phyloP scores from a whole-genome alignment of 345 rosid genomes.

The Linum trigynum region DNA sequence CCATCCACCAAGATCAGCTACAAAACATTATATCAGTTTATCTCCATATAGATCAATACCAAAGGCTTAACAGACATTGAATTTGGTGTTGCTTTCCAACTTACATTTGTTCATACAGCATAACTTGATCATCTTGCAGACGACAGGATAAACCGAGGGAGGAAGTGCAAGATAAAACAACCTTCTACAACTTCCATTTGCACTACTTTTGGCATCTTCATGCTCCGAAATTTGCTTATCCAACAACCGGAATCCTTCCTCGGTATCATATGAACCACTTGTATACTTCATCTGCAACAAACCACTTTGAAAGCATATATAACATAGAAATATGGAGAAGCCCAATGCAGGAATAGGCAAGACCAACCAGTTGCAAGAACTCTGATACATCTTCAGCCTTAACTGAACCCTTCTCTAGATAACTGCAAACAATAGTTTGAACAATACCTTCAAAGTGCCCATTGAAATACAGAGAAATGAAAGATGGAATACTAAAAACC shows the following conservation, averaged over 20 bases:
- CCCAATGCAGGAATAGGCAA: constrained; percentile 4
- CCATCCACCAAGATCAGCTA: constrained; percentile 96
- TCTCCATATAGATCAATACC: too few species aligned
- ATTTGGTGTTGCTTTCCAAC: constrained; percentile 5
- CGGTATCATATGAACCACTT: constrained; percentile 72
- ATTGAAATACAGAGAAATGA: background rate
- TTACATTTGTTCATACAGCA: constrained; percentile 88
- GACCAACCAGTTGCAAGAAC: constrained; percentile 77
- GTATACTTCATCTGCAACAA: constrained; percentile 74
- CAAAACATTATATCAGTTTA: background rate
- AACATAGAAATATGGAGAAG: background rate
- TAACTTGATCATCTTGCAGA: constrained; percentile 73
- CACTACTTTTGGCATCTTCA: constrained; percentile 51
- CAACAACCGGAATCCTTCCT: constrained; percentile 66
- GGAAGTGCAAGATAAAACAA: constrained; percentile 94
- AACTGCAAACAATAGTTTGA: constrained; percentile 34
- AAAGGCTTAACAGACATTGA: background rate
- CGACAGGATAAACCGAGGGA: constrained; percentile 93
- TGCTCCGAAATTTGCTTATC: constrained; percentile 69
- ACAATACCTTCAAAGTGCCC: background rate
- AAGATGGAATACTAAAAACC: background rate
- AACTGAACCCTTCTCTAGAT: constrained; percentile 48
- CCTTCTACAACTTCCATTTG: constrained; percentile 75
- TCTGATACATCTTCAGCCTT: constrained; percentile 41
- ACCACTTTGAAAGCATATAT: background rate